Conservation (phyloP, 768 basidiomycete species). For the Candolleomyces eurysporus region DNA sequence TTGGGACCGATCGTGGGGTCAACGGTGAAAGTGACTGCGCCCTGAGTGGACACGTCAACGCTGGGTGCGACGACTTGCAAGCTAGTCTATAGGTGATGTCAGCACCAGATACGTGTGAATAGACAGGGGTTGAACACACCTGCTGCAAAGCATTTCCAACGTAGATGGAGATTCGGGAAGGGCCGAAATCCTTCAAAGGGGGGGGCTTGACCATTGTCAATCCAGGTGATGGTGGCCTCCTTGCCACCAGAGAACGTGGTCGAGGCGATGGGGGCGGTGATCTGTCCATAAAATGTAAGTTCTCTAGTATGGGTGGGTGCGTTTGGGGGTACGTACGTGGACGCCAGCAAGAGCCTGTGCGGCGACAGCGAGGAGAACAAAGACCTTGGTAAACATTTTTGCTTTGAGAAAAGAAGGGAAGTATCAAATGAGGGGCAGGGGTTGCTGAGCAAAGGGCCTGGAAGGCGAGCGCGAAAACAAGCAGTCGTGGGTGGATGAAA, state of each 20-base stretch:
- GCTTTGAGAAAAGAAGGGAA: too few species aligned
- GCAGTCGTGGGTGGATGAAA: too few species aligned
- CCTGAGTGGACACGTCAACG: slow-evolving; percentile 50
- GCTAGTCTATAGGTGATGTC: slow-evolving; percentile 36
- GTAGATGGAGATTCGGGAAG: slow-evolving; percentile 54
- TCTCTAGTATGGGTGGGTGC: neutral
- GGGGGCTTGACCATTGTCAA: slow-evolving; percentile 51
- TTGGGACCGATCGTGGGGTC: slow-evolving; percentile 53
- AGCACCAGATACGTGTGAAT: neutral
- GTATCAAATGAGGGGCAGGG: too few species aligned
- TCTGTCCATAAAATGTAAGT: slow-evolving; percentile 30
- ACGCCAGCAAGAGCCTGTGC: slow-evolving; percentile 55
- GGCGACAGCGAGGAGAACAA: slow-evolving; percentile 51
- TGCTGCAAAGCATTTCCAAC: slow-evolving; percentile 61
- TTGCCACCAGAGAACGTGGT: slow-evolving; percentile 52
- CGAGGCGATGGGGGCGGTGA: slow-evolving; percentile 51
- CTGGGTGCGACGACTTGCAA: slow-evolving; percentile 50
- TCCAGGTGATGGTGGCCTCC: slow-evolving; percentile 52
- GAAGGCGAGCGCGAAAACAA: too few species aligned
- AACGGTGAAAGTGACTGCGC: slow-evolving; percentile 50
- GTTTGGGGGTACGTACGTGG: slow-evolving; percentile 42
- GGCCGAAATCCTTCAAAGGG: slow-evolving; percentile 49
- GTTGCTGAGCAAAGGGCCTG: too few species aligned
- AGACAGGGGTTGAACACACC: slow-evolving; percentile 32
- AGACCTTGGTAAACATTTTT: slow-evolving; percentile 51